Conservation (phyloP, 116 monocot genomes). For the Trichopus zeylanicus region DNA sequence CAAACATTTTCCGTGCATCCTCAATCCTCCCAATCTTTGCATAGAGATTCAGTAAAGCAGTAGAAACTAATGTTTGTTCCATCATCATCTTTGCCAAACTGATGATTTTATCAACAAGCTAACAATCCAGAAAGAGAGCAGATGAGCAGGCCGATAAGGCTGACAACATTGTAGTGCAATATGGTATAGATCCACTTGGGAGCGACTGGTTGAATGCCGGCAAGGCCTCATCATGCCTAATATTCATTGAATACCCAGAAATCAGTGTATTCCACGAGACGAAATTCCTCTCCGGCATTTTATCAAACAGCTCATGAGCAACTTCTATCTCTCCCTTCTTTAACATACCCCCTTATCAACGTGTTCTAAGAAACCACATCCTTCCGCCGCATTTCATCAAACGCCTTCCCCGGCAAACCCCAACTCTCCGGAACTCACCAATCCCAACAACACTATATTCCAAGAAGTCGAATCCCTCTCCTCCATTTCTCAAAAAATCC, state of each 20-base stretch:
- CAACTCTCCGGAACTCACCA: conserved; percentile 20
- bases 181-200: conserved; percentile 9
- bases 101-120: conserved; percentile 11
- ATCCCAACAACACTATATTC: conserved; percentile 28
- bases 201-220: conserved; percentile 21
- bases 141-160: conserved; percentile 9
- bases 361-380: conserved; percentile 45
- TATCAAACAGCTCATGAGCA: conserved; percentile 23
- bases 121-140: not conserved
- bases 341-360: conserved; percentile 18
- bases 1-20: conserved; percentile 26
- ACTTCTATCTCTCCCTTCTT: conserved; percentile 14
- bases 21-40: conserved; percentile 19
- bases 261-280: conserved; percentile 38
- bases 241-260: conserved; percentile 24
- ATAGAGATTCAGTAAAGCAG: conserved; percentile 24
- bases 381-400: conserved; percentile 25
- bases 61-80: conserved; percentile 21
- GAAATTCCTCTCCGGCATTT: conserved; percentile 26
- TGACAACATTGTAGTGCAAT: conserved; percentile 16
- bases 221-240: conserved; percentile 11
- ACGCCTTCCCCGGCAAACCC: conserved; percentile 9
- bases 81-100: not conserved
- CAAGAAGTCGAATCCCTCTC: conserved; percentile 12
- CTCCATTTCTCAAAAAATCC: conserved; percentile 10